phyloP scores from a whole-genome alignment of 331 rosid species.

The Malus hybrid region DNA sequence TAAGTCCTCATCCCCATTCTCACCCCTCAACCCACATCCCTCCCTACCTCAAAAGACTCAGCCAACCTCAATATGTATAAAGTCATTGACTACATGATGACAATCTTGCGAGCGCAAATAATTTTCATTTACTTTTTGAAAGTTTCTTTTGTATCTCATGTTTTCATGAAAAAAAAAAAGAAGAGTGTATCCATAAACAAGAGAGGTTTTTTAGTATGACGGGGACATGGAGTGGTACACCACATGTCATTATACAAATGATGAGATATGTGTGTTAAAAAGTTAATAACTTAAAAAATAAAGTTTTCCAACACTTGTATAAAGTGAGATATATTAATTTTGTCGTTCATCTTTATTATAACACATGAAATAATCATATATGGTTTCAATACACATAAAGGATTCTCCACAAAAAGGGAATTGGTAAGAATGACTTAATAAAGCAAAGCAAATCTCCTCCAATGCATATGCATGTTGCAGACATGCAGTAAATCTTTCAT shows the following conservation, averaged over 20 bases:
- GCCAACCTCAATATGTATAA: background rate
- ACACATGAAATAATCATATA: too few species aligned
- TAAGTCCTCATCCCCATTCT: too few species aligned
- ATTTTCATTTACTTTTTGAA: background rate
- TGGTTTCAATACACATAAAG: background rate
- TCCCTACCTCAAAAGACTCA: background rate
- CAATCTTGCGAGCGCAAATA: background rate
- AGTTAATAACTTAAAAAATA: too few species aligned
- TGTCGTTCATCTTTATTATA: too few species aligned
- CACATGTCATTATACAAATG: too few species aligned
- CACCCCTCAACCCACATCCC: background rate
- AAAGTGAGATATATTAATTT: too few species aligned
- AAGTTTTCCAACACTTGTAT: too few species aligned
- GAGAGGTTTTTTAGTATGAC: too few species aligned
- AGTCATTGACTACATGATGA: background rate
- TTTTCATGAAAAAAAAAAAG: too few species aligned
- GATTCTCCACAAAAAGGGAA: background rate
- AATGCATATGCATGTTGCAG: background rate
- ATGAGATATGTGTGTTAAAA: too few species aligned
- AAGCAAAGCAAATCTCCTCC: background rate
- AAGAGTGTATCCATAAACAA: background rate
- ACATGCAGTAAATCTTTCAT: background rate
- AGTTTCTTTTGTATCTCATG: background rate
- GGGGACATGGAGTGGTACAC: rapidly evolving
- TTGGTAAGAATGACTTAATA: background rate